Base-by-base conservation (phyloP, 176 grass and related monocot genomes). In the Metroxylon sagu region DNA sequence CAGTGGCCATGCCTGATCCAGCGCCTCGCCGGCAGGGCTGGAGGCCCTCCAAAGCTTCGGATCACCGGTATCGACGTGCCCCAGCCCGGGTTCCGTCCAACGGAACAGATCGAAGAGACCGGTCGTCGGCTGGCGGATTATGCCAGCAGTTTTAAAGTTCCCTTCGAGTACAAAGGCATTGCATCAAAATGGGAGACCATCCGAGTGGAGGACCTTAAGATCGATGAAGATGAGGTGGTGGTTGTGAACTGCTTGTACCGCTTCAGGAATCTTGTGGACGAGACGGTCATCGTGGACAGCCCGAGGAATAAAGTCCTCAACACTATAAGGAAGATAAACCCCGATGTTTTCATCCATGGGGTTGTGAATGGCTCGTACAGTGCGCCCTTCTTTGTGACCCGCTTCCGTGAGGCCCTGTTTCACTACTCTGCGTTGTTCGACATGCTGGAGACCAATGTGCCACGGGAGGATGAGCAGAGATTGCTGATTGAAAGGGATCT, bases 281-380 rank as follows among this genome's bases (percentile, higher is more conserved):
- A 96, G 74, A 96, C 92, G 16, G 92, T 96, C 49, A 74, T 87
- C 56, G 83, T 90, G 28, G 92, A 96, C 57, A 96, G 92, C 69
- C 92, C 92, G 39, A 82, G 92, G 72, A 87, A 96, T 71, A 75
- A 75, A 67, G 86, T 96, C 25, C 84, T 96, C 75, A 85, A 96
- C 67, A 96, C 92, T 25, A 96, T 96, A 72, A 84, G 80, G 77
- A 80, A 84, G 86, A 65, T 90, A 59, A 96, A 96, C 57, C 92
- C 92, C 5, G 53, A 82, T 59, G 77, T 90, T 49, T 96, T 96
- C 68, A 85, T 96, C 50, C 92, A 96, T 61, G 92, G 86, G 16
- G 79, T 96, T 61, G 92, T 90, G 61, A 96, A 96, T 74, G 92
- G 92, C 23, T 96, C 92, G 17, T 96, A 96, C 65, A 87, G 83